Base-by-base conservation (phyloP, 2,329 filamentous ascomycete species). In the Neonectria hederae region DNA sequence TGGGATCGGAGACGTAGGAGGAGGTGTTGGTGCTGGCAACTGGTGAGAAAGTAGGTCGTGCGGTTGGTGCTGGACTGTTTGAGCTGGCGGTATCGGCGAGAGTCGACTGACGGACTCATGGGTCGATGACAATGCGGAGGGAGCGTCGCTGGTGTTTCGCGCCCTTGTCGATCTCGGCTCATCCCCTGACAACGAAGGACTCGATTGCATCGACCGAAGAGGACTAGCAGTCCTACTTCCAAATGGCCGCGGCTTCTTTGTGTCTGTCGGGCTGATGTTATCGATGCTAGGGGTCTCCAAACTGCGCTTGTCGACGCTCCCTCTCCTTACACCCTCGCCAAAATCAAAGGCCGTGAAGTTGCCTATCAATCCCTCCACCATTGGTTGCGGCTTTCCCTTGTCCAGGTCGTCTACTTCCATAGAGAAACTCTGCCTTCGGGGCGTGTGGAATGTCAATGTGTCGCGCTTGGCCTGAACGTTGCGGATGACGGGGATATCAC, bases 401-500 rank as follows among this genome's bases (percentile, higher is more conserved):
- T 63, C 60, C 6, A 64, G 48, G 11, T 78, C 76, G 35, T 85
- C 82, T 13, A 86, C 77, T 61, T 82, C 81, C 76, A 83, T 83
- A 4, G 82, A 81, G 58, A 86, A 77, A 68, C 85, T 87, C 49
- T 79, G 78, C 38, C 82, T 78, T 21, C 81, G 78, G 2, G 83
- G 78, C 0, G 80, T 78, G 65, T 80, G 79, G 21, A 84, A 80
- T 0, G 82, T 82, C 14, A 85, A 69, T 1, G 84, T 86, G 46
- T 87, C 84, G 32, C 84, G 82, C 71, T 82, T 84, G 4, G 84
- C 83, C n/a, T 72, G 68, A 0, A 85, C 82, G 46, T 82, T 82
- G 35, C 80, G 81, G 42, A 87, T 82, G 5, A 85, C 75, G 1
- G 84, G 83, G 68, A 32, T 73, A 62, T 74, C 77, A 62, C 72